A percentile compares a stretch with the other conserved stretches of the same genome.
These are phyloP conservation scores for Nephelium lappaceum DNA, from an alignment of 345 rosid genomes.

Conservation along the genomic window DNA sequence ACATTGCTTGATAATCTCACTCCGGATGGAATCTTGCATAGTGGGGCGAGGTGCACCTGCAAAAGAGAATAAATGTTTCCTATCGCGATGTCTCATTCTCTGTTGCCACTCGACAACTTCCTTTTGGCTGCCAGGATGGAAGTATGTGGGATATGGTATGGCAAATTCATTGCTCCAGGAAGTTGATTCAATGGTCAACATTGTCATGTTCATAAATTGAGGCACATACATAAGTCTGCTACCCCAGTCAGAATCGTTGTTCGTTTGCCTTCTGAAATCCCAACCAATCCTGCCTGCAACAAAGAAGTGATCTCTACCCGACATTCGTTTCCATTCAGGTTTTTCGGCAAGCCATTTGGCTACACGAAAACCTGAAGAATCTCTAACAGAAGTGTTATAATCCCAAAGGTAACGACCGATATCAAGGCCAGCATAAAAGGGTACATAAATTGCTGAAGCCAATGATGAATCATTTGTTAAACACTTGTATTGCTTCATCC, in stretches of 20 bases:
- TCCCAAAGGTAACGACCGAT: slow-evolving; percentile 54
- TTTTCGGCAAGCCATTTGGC: slow-evolving; percentile 37
- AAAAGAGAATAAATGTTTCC: slow-evolving; percentile 47
- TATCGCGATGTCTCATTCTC: slow-evolving; percentile 24
- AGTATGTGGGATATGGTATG: slow-evolving; percentile 64
- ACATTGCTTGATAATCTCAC: slow-evolving; percentile 50
- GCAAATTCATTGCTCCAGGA: slow-evolving; percentile 52
- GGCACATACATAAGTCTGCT: slow-evolving; percentile 51
- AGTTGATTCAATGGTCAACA: slow-evolving; percentile 54
- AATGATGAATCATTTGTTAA: slow-evolving; percentile 50
- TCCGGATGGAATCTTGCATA: slow-evolving; percentile 36
- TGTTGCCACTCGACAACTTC: slow-evolving; percentile 53
- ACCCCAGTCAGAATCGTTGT: slow-evolving; percentile 45
- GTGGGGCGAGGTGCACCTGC: slow-evolving; percentile 54
- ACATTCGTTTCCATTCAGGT: slow-evolving; percentile 55
- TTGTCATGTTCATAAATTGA: slow-evolving; percentile 46
- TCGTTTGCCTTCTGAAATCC: slow-evolving; percentile 45
- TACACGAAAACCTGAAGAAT: slow-evolving; percentile 36
- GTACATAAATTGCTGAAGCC: slow-evolving; percentile 58
- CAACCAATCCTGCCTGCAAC: slow-evolving; percentile 59
- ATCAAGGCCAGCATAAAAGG: slow-evolving; percentile 58
- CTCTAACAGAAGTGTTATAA: slow-evolving; percentile 40
- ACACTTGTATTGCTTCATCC: slow-evolving; percentile 57
- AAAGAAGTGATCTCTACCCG: slow-evolving; percentile 62
- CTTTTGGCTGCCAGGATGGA: slow-evolving; percentile 44